phyloP scores from a whole-genome alignment of 305 asterid species.

The Andrographis paniculata region DNA sequence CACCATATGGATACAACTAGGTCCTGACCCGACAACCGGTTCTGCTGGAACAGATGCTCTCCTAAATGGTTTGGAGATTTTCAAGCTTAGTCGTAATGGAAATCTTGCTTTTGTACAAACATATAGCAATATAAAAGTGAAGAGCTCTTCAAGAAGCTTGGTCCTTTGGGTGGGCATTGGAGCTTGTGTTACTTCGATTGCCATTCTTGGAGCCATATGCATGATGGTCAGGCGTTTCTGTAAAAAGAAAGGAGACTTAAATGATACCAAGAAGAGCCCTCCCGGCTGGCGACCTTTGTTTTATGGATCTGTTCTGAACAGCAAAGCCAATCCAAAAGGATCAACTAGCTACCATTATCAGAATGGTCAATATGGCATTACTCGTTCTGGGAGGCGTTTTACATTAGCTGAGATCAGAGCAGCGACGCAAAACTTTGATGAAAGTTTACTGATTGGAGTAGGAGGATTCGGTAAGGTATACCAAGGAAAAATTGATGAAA shows the following conservation, averaged over 20 bases:
- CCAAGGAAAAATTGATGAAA: slow-evolving; percentile 64
- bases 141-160: slow-evolving; percentile 32
- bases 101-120: slow-evolving; percentile 55
- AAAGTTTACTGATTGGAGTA: slow-evolving; percentile 68
- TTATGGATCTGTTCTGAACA: slow-evolving; percentile 30
- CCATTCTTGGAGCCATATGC: slow-evolving; percentile 40
- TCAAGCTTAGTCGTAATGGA: slow-evolving; percentile 69
- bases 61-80: slow-evolving; percentile 82
- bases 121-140: slow-evolving; percentile 30
- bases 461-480: slow-evolving; percentile 90
- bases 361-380: slow-evolving; percentile 28
- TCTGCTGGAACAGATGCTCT: slow-evolving; percentile 82
- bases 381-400: slow-evolving; percentile 66
- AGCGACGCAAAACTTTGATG: slow-evolving; percentile 70
- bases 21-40: slow-evolving; percentile 64
- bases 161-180: slow-evolving; percentile 66
- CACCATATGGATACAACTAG: slow-evolving; percentile 72
- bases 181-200: slow-evolving; percentile 52
- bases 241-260: slow-evolving; percentile 32
- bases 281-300: slow-evolving; percentile 70
- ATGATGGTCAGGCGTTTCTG: slow-evolving; percentile 31
- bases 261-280: slow-evolving; percentile 37
- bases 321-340: slow-evolving; percentile 41
- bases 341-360: slow-evolving; percentile 24
- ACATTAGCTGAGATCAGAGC: slow-evolving; percentile 55